Percentiles rank a stretch among this genome's conserved stretches.
These are phyloP conservation scores for Bauhinia variegata DNA, from an alignment of 306 rosid genomes.

Conservation along the genomic window DNA sequence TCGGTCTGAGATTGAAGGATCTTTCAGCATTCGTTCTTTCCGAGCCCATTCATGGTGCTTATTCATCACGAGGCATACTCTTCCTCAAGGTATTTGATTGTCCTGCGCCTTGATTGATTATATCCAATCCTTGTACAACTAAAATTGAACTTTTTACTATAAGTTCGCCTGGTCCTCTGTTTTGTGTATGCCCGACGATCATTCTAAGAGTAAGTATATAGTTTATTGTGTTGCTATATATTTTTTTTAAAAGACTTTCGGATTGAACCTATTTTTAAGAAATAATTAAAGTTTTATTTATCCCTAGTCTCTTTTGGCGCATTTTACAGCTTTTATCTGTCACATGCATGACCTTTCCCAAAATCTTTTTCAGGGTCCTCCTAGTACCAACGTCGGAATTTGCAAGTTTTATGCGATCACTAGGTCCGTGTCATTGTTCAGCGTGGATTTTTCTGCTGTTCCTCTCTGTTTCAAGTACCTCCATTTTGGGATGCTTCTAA, in stretches of 20 bases:
- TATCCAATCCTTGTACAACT: background rate
- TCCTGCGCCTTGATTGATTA: background rate
- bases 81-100: conserved; percentile 52
- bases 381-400: conserved; percentile 42
- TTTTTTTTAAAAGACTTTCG: no score
- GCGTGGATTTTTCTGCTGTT: conserved; percentile 73
- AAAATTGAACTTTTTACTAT: no score
- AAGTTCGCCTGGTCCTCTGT: background rate
- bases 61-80: conserved; percentile 46
- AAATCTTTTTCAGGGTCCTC: conserved; percentile 55
- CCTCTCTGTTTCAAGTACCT: conserved; percentile 61
- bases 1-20: conserved; percentile 42
- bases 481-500: conserved; percentile 47
- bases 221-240: no score
- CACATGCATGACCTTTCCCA: background rate
- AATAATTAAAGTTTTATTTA: background rate
- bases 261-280: background rate
- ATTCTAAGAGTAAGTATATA: no score
- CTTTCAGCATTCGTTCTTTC: conserved; percentile 56
- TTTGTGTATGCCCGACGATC: background rate
- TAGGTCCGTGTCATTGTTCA: conserved; percentile 54
- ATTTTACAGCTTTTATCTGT: background rate
- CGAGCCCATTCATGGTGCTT: conserved; percentile 44
- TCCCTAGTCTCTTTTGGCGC: background rate
- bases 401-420: conserved; percentile 58